These are phyloP conservation scores for Lyophyllum semitale DNA, from an alignment of 768 basidiomycete genomes.

Conservation along the genomic window DNA sequence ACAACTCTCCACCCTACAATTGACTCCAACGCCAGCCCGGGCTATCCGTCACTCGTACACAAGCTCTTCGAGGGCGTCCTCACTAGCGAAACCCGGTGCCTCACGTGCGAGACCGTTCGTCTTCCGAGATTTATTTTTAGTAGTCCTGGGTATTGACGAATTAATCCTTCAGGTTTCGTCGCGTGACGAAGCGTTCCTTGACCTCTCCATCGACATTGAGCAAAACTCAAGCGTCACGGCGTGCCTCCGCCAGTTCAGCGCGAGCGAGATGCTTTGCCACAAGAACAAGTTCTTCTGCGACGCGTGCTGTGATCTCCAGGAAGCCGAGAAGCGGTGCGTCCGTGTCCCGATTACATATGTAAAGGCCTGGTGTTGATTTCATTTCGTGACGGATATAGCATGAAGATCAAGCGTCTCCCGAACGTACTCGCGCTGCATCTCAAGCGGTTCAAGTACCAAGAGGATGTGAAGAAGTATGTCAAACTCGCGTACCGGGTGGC, in stretches of 20 bases:
- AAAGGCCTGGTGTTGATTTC: background rate
- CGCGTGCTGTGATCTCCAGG: conserved; percentile 93
- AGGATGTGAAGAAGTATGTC: conserved; percentile 86
- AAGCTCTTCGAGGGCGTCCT: conserved; percentile 90
- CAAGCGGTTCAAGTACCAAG: conserved; percentile 99
- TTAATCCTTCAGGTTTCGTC: conserved; percentile 75
- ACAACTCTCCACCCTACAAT: conserved; percentile 51
- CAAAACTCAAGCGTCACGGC: conserved; percentile 96
- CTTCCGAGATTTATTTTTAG: conserved; percentile 1
- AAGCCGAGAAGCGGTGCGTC: conserved; percentile 93
- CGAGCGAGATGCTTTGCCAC: conserved; percentile 97
- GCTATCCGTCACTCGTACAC: conserved; percentile 69
- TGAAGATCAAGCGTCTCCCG: conserved; percentile 98
- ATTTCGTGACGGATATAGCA: conserved; percentile 49
- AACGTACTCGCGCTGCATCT: conserved; percentile 94
- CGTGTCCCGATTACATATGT: background rate
- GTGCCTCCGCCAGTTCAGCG: conserved; percentile 94
- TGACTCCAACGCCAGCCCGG: conserved; percentile 50
- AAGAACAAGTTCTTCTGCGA: conserved; percentile 99
- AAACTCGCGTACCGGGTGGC: conserved; percentile 97
- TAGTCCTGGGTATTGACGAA: conserved; percentile 7
- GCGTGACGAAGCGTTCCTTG: conserved; percentile 94
- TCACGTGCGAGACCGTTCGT: conserved; percentile 95
- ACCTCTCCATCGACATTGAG: conserved; percentile 99
- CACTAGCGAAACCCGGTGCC: conserved; percentile 96